phyloP scores from a whole-genome alignment of 1,284 basidiomycete genomes.

The Somion occarium region DNA sequence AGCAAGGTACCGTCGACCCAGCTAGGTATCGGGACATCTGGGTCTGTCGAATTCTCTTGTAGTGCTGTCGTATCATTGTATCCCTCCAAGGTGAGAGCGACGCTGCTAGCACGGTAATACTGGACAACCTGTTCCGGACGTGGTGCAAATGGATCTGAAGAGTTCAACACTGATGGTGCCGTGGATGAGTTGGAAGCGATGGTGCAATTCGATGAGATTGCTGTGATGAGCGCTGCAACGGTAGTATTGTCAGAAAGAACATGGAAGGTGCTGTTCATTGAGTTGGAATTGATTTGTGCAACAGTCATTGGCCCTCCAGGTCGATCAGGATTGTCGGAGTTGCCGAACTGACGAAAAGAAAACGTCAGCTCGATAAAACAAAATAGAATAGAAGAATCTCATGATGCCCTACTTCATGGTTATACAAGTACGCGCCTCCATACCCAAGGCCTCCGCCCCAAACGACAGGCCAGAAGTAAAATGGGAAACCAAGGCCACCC shows the following conservation, averaged over 20 bases:
- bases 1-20: constrained; percentile 43
- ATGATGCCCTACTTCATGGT: constrained; percentile 30
- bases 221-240: constrained; percentile 41
- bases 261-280: constrained; percentile 45
- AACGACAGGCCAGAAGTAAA: constrained; percentile 54
- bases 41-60: constrained; percentile 32
- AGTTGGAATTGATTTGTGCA: constrained; percentile 45
- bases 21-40: constrained; percentile 45
- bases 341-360: constrained; percentile 44
- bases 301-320: constrained; percentile 53
- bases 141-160: constrained; percentile 27
- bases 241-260: constrained; percentile 57
- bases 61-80: constrained; percentile 57
- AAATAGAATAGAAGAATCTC: neutral
- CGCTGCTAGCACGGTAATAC: constrained; percentile 56
- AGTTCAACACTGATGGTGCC: constrained; percentile 29
- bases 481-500: constrained; percentile 44
- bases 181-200: constrained; percentile 19
- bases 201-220: constrained; percentile 44
- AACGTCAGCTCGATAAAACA: neutral
- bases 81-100: constrained; percentile 52
- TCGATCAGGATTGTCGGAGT: constrained; percentile 44
- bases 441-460: constrained; percentile 38
- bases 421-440: constrained; percentile 40
- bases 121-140: constrained; percentile 50